Evolutionary conservation across 768 basidiomycete genomes (phyloP).

Genomic region (Mycena capillaripes): DNA sequence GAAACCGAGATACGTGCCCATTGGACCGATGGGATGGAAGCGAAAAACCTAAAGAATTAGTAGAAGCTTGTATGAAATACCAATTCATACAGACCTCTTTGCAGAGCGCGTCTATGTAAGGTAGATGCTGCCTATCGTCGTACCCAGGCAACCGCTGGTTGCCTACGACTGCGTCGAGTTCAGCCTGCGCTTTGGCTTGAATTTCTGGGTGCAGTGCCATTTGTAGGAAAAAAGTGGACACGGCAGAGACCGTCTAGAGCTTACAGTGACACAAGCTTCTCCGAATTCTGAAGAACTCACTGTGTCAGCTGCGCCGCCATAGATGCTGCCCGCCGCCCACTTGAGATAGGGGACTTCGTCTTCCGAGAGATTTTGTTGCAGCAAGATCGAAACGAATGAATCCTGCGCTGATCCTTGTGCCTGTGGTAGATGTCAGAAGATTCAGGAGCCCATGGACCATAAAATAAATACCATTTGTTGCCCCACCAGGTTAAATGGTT

Average conservation of each 20-base stretch:
- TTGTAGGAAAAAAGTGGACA: constrained; percentile 43
- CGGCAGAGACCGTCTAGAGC: constrained; percentile 35
- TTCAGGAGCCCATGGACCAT: background rate
- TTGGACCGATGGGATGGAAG: constrained; percentile 8
- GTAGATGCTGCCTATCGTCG: constrained; percentile 44
- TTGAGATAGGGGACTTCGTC: constrained; percentile 19
- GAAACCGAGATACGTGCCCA: background rate
- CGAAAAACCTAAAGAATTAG: constrained; percentile 35
- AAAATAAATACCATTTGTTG: constrained; percentile 40
- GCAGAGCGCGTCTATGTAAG: constrained; percentile 44
- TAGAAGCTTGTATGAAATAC: background rate
- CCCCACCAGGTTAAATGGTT: constrained; percentile 47
- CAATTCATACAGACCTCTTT: constrained; percentile 38
- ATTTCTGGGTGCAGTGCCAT: constrained; percentile 45
- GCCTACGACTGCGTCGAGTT: constrained; percentile 47
- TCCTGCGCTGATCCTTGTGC: constrained; percentile 7
- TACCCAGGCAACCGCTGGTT: constrained; percentile 43
- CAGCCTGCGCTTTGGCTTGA: constrained; percentile 44
- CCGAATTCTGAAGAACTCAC: background rate
- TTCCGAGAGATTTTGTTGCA: background rate
- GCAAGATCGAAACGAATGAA: constrained; percentile 19
- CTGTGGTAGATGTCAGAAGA: background rate
- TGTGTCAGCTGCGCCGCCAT: constrained; percentile 42
- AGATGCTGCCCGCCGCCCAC: constrained; percentile 29
- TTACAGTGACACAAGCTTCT: background rate